A percentile compares a stretch with the other conserved stretches of the same genome.
phyloP scores from a whole-genome alignment of 768 basidiomycete genomes.

The Pulveroboletus sp. region DNA sequence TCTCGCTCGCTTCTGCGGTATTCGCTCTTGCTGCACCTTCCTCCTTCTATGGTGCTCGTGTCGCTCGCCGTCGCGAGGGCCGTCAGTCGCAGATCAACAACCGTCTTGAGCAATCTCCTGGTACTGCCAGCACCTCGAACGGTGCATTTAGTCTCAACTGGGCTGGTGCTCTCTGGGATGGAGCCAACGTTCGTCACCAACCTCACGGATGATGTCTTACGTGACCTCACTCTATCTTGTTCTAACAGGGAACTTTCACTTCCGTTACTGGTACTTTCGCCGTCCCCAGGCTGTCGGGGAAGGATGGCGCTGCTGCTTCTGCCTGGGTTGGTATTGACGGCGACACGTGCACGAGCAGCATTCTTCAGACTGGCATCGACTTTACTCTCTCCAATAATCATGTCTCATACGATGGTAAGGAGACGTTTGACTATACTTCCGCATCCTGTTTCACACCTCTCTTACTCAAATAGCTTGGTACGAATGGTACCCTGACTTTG shows the following conservation, averaged over 20 bases:
- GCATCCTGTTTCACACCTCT: background rate
- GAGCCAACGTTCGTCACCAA: background rate
- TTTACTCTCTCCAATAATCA: background rate
- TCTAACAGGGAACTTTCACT: constrained; percentile 4
- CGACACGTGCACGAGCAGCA: background rate
- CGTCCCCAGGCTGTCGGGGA: background rate
- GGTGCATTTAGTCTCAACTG: background rate
- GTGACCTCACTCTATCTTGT: background rate
- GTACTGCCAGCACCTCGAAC: background rate
- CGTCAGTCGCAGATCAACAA: background rate
- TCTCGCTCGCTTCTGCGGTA: background rate
- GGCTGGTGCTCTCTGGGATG: background rate
- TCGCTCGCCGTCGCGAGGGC: background rate
- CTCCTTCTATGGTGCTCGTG: background rate
- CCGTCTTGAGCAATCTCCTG: background rate
- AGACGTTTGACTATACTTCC: too few relatives aligned
- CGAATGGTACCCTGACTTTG: background rate
- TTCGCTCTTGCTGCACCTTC: background rate
- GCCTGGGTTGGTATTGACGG: constrained; percentile 11
- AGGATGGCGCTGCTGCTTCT: background rate
- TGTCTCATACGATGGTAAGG: constrained; percentile 1
- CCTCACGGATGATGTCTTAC: background rate
- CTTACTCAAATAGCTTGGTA: constrained; percentile 5
- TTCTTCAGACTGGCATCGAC: constrained; percentile 2
- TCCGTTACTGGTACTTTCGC: background rate